A percentile compares a stretch with the other conserved stretches of the same genome.
phyloP scores from a whole-genome alignment of 2,329 filamentous ascomycete genomes.

The Botrytis elliptica region DNA sequence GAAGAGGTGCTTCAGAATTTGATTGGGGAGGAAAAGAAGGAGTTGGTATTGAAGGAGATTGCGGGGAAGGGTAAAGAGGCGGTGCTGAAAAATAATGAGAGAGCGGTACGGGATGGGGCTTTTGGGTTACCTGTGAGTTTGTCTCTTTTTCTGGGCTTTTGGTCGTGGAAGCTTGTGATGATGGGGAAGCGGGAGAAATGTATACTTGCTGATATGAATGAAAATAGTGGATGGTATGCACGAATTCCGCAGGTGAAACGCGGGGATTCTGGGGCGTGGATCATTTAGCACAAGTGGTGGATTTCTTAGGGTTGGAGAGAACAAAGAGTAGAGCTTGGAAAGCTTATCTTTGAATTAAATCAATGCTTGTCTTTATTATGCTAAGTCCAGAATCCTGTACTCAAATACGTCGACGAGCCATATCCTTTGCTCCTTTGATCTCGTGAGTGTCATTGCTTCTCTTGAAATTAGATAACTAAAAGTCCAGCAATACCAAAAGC shows the following conservation, averaged over 20 bases:
- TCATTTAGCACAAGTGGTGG: not conserved
- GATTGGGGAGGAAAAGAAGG: not conserved
- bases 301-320: not conserved
- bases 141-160: not conserved
- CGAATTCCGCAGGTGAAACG: not conserved
- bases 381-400: not conserved
- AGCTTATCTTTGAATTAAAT: not conserved
- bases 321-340: not conserved
- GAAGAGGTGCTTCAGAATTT: not conserved
- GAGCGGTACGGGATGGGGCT: not conserved
- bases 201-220: not conserved
- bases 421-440: not conserved
- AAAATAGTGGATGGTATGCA: slow-evolving; percentile 4
- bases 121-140: not conserved
- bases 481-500: not conserved
- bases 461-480: not conserved
- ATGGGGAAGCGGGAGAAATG: too few relatives aligned
- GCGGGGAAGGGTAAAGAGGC: not conserved
- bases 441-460: not conserved
- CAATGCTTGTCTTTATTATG: not conserved
- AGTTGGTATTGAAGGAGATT: not conserved
- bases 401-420: not conserved
- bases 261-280: slow-evolving; percentile 2
- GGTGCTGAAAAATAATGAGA: not conserved
- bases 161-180: not conserved